Base-by-base conservation (phyloP, 352 stramenopile species). In the Plasmopara muralis region DNA sequence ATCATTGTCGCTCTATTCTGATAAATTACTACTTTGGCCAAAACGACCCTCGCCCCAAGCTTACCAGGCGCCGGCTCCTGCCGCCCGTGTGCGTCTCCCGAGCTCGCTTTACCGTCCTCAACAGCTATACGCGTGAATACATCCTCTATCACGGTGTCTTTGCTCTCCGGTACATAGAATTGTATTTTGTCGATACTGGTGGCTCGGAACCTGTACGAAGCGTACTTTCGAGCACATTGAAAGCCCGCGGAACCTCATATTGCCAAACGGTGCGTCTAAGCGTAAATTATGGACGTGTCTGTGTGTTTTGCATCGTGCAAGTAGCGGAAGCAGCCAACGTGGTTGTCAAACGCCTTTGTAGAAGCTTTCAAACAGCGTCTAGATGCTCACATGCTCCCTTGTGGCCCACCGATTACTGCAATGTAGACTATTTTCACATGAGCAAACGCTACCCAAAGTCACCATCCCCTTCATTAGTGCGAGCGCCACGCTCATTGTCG, bases 211-310 rank as follows among this genome's bases (percentile, higher is more conserved):
- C 35, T 25, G 44, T 15, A 46, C 34, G 10, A 51, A 45, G 13
- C 28, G 38, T 31, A 42, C 43, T 53, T 47, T 41, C 9, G 40
- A 60, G 31, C 4, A 13, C 20, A 30, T 70, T 44, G 48, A 29
- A 61, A 63, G 62, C 52, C 62, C 51, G 47, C 43, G 7, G 47
- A n/a, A 29, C 33, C 14, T 14, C 51, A 52, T 56, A 30, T 52
- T 63, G 56, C 34, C 49, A 50, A 66, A 69, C 61, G 61, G 61
- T 69, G 57, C 61, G 61, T 69, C 13, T 44, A 4, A 15, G 15
- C 45, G 47, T 51, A 34, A 29, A 34, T 5, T 16, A 47, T 47
- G n/a, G 10, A 37, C 50, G 35, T 40, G 15, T 59, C 18, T 69
- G 16, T 55, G 44, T 60, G 28, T 60, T 40, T 47, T 14, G 20